Conservation (phyloP, 306 rosid species). For the Lathyrus tuberosus region DNA sequence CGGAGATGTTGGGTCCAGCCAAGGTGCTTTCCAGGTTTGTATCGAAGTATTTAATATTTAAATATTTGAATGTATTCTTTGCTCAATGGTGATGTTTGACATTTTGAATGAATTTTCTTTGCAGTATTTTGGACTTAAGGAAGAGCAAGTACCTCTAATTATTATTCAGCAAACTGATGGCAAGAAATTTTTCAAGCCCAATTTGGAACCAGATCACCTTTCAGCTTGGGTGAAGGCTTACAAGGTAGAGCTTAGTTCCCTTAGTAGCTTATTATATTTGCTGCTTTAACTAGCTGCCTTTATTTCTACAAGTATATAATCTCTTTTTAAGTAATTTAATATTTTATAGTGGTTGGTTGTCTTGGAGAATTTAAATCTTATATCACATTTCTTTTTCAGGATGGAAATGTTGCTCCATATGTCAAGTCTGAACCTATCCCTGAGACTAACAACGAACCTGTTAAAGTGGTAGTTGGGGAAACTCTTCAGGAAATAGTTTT, state of each 20-base stretch:
- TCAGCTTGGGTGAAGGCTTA: conserved; percentile 76
- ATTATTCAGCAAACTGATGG: conserved; percentile 70
- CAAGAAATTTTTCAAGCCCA: conserved; percentile 69
- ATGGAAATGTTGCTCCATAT: conserved; percentile 63
- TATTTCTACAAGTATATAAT: neutral
- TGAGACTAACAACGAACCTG: conserved; percentile 77
- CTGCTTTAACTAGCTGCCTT: neutral
- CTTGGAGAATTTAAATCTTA: neutral
- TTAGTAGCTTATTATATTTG: conserved; percentile 3
- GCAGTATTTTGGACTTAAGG: conserved; percentile 87
- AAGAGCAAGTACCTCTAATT: conserved; percentile 81
- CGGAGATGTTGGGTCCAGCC: conserved; percentile 73
- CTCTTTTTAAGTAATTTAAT: neutral
- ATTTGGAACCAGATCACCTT: conserved; percentile 71
- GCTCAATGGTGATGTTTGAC: conserved; percentile 31
- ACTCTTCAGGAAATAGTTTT: conserved; percentile 70
- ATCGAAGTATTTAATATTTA: conserved; percentile 21
- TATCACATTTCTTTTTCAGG: conserved; percentile 53
- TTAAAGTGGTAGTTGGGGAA: conserved; percentile 82
- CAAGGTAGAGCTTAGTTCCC: conserved; percentile 59
- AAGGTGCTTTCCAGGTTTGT: conserved; percentile 87
- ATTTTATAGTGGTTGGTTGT: neutral
- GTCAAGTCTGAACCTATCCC: conserved; percentile 85
- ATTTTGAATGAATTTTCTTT: conserved; percentile 33
- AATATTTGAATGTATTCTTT: neutral